Evolutionary conservation across 2,329 filamentous ascomycete genomes (phyloP).

Genomic region (Aureobasidium musti): DNA sequence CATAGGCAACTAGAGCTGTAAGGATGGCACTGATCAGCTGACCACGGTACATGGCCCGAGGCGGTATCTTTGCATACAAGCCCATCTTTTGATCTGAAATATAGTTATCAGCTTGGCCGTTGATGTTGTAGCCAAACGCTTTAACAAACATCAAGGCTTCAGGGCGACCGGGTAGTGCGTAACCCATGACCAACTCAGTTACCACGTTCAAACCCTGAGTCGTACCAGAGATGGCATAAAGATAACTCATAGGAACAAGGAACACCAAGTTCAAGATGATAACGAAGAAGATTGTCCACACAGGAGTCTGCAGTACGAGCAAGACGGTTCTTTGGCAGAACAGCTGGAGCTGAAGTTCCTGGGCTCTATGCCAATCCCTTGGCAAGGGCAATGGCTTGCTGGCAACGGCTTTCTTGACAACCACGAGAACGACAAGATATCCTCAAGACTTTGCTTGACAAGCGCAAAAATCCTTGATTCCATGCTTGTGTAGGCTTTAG

Average conservation of each 20-base stretch:
- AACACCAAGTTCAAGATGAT: constrained; percentile 75
- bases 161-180: constrained; percentile 79
- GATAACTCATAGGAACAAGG: constrained; percentile 87
- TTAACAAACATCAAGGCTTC: constrained; percentile 94
- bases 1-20: constrained; percentile 77
- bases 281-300: constrained; percentile 83
- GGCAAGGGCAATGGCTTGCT: neutral
- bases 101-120: constrained; percentile 60
- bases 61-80: constrained; percentile 87
- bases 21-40: constrained; percentile 75
- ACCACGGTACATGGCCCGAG: constrained; percentile 72
- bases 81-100: constrained; percentile 74
- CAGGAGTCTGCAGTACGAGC: constrained; percentile 53
- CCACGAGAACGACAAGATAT: neutral
- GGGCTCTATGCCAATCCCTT: neutral
- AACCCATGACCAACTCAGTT: constrained; percentile 67
- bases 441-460: neutral
- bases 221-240: constrained; percentile 76
- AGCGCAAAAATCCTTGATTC: neutral
- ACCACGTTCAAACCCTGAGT: constrained; percentile 37
- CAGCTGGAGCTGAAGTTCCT: neutral
- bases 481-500: neutral
- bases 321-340: neutral
- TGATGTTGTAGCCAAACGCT: constrained; percentile 70
- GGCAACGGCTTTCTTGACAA: constrained; percentile 9